A percentile compares a stretch with the other conserved stretches of the same genome.
Evolutionary conservation across 257 asterid genomes (phyloP).

Genomic region (Solanum gandarillasii): DNA sequence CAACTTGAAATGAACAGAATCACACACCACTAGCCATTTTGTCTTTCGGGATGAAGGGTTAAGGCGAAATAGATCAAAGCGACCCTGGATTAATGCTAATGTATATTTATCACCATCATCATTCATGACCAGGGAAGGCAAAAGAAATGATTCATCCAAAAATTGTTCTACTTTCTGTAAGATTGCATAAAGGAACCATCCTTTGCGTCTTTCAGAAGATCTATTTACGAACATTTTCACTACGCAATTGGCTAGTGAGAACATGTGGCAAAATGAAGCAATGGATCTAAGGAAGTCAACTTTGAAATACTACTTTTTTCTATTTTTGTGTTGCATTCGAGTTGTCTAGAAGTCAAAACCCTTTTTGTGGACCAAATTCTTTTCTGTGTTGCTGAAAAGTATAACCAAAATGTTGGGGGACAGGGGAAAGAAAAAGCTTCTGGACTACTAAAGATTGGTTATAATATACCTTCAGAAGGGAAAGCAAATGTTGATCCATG

Average conservation of each 20-base stretch:
- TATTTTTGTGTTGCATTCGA: neutral
- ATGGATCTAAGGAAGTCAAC: neutral
- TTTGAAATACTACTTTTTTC: neutral
- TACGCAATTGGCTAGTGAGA: neutral
- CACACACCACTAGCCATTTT: neutral
- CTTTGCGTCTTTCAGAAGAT: neutral
- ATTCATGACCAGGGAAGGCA: neutral
- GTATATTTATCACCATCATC: neutral
- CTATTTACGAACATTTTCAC: neutral
- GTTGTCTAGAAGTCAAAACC: neutral
- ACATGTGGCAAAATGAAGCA: neutral
- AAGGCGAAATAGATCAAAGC: neutral
- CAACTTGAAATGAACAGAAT: neutral
- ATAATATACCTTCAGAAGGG: constrained; percentile 68
- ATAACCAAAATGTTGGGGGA: neutral
- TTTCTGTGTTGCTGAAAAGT: neutral
- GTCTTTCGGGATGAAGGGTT: neutral
- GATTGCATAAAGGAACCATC: neutral
- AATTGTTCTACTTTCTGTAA: neutral
- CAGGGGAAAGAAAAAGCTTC: neutral
- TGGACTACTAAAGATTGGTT: neutral
- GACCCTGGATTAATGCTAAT: neutral
- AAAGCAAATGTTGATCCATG: constrained; percentile 64
- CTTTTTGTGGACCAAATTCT: neutral
- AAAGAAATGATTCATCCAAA: neutral